phyloP scores from a whole-genome alignment of 2,329 filamentous ascomycete genomes.

The Alternaria metachromatica region DNA sequence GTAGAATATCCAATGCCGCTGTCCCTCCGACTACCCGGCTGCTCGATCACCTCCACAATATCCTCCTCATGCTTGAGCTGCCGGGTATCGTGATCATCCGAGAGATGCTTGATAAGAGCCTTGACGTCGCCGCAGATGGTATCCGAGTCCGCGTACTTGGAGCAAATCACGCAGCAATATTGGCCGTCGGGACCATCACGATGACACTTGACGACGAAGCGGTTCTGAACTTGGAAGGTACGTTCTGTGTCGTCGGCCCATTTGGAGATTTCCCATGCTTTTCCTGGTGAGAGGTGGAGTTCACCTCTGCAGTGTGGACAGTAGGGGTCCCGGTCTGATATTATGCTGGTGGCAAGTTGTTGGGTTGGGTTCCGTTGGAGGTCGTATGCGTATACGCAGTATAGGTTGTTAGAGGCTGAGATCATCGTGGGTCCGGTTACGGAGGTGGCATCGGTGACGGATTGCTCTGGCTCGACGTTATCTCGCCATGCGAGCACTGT shows the following conservation, averaged over 20 bases:
- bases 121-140: conserved; percentile 48
- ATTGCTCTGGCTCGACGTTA: conserved; percentile 24
- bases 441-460: conserved; percentile 32
- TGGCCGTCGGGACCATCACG: conserved; percentile 40
- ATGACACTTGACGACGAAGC: conserved; percentile 48
- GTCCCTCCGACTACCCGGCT: conserved; percentile 30
- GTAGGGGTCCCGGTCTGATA: conserved; percentile 28
- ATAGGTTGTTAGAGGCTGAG: conserved; percentile 26
- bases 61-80: conserved; percentile 44
- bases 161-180: conserved; percentile 45
- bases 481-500: conserved; percentile 29
- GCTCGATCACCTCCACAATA: conserved; percentile 39
- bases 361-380: conserved; percentile 39
- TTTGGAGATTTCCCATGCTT: conserved; percentile 46
- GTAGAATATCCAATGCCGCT: conserved; percentile 30
- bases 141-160: conserved; percentile 28
- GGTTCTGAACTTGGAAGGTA: conserved; percentile 43
- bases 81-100: conserved; percentile 38
- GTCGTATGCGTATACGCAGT: conserved; percentile 42
- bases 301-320: conserved; percentile 42
- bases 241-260: conserved; percentile 38
- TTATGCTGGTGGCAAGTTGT: conserved; percentile 34
- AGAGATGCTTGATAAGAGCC: conserved; percentile 44
- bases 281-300: conserved; percentile 42
- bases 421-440: conserved; percentile 27